These are phyloP conservation scores for Pyrus hybrid DNA, from an alignment of 331 rosid species.

Conservation along the genomic window DNA sequence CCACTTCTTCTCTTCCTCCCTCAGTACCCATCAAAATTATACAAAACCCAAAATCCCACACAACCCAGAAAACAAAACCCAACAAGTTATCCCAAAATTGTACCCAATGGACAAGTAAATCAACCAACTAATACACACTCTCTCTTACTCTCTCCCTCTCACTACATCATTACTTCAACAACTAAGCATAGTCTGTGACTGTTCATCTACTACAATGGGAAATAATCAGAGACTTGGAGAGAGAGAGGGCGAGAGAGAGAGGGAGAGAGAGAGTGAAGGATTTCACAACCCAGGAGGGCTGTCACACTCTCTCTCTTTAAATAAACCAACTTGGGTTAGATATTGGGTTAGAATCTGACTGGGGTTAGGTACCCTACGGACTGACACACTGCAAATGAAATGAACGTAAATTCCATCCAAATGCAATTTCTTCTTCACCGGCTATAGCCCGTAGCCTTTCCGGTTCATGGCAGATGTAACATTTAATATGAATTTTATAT, in stretches of 20 bases:
- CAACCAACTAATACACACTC: neutral
- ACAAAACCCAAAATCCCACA: neutral
- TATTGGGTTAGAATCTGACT: conserved; percentile 52
- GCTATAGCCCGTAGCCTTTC: conserved; percentile 29
- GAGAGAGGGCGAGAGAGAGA: neutral
- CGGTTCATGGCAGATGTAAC: conserved; percentile 11
- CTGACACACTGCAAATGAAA: conserved; percentile 16
- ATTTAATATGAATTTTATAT: neutral
- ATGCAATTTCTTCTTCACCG: conserved; percentile 41
- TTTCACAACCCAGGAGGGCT: conserved; percentile 42
- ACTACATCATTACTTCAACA: conserved; percentile 25
- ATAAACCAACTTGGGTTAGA: conserved; percentile 44
- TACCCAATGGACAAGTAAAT: neutral
- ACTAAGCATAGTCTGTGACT: conserved; percentile 9
- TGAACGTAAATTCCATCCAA: conserved; percentile 55
- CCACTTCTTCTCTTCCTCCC: conserved; percentile 24
- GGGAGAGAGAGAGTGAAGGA: conserved; percentile 18
- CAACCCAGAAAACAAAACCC: neutral
- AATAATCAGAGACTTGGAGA: neutral
- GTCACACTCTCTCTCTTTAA: conserved; percentile 35
- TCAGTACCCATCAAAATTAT: conserved; percentile 42
- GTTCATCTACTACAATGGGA: conserved; percentile 20
- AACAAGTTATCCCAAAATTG: neutral
- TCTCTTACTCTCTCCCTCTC: conserved; percentile 2
- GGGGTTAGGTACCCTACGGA: conserved; percentile 36